Evolutionary conservation across 1,139 yeast genomes (phyloP).

Genomic region (Candida sp.): DNA sequence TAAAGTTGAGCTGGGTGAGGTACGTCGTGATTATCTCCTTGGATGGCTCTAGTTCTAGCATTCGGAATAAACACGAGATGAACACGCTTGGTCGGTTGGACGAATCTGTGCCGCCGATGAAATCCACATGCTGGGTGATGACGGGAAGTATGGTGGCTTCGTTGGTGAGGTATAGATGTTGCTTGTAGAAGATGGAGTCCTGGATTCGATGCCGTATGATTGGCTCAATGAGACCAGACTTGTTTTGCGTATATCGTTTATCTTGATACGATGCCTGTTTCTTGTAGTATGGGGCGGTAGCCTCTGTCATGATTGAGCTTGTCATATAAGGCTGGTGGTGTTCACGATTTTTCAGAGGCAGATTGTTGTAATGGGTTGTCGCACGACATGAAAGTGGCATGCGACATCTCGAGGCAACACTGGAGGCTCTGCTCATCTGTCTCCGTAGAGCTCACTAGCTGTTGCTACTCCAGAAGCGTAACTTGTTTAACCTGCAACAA

Average conservation of each 20-base stretch:
- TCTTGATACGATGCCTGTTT: slow-evolving; percentile 21
- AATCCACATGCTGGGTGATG: slow-evolving; percentile 40
- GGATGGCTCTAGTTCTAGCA: slow-evolving; percentile 67
- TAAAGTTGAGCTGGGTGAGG: slow-evolving; percentile 43
- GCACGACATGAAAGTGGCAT: neutral
- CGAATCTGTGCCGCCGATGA: slow-evolving; percentile 54
- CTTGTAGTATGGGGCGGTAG: neutral
- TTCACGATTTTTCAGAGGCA: neutral
- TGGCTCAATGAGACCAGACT: slow-evolving; percentile 63
- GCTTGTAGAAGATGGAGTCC: slow-evolving; percentile 73
- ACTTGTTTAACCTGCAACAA: too few species aligned
- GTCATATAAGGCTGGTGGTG: too few species aligned
- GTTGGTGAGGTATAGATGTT: slow-evolving; percentile 61
- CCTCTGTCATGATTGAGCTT: neutral
- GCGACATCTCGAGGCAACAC: neutral
- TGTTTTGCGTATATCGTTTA: slow-evolving; percentile 39
- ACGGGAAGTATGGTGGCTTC: slow-evolving; percentile 50
- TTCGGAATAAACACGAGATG: slow-evolving; percentile 62
- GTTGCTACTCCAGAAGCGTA: too few species aligned
- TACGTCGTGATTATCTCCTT: slow-evolving; percentile 55
- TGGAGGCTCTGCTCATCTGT: too few species aligned
- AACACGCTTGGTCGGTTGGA: slow-evolving; percentile 62
- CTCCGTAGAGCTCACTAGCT: too few species aligned
- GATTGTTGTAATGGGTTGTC: neutral
- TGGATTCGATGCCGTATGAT: slow-evolving; percentile 70